phyloP scores from a whole-genome alignment of 2,329 filamentous ascomycete genomes.

The Bipolaris oryzae region DNA sequence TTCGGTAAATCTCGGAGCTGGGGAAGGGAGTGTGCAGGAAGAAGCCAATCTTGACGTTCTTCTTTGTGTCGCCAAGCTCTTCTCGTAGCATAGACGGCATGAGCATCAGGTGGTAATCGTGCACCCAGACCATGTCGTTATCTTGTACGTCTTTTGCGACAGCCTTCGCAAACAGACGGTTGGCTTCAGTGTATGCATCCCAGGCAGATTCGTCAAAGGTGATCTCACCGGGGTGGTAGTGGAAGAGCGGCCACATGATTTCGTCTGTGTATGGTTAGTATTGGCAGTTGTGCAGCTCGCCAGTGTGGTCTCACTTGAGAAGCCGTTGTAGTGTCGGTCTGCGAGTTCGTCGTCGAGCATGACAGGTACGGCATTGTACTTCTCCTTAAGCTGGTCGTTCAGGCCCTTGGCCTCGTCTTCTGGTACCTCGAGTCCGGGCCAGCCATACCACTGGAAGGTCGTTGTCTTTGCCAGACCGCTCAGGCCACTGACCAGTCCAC shows the following conservation, averaged over 20 bases:
- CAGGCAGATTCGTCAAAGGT: slow-evolving; percentile 96
- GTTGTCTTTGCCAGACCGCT: slow-evolving; percentile 91
- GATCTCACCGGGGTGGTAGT: slow-evolving; percentile 98
- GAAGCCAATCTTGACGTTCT: slow-evolving; percentile 97
- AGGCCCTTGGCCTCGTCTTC: slow-evolving; percentile 78
- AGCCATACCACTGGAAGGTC: slow-evolving; percentile 98
- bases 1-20: slow-evolving; percentile 94
- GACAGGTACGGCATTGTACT: slow-evolving; percentile 88
- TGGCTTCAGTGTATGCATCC: slow-evolving; percentile 91
- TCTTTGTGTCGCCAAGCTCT: slow-evolving; percentile 78
- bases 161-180: slow-evolving; percentile 86
- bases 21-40: slow-evolving; percentile 98
- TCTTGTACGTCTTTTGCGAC: slow-evolving; percentile 88
- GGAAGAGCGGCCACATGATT: slow-evolving; percentile 97
- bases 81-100: slow-evolving; percentile 93
- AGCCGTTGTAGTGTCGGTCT: slow-evolving; percentile 96
- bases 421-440: slow-evolving; percentile 91
- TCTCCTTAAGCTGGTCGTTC: slow-evolving; percentile 77
- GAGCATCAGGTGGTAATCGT: slow-evolving; percentile 98
- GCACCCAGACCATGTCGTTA: slow-evolving; percentile 95
- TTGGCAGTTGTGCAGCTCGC: background rate
- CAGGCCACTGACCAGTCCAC: slow-evolving; percentile 90
- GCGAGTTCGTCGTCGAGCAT: slow-evolving; percentile 93
- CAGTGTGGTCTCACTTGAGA: slow-evolving; percentile 72
- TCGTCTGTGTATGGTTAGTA: slow-evolving; percentile 63